These are phyloP conservation scores for Paspalum vaginatum DNA, from an alignment of 176 grass and related monocot genomes.

Conservation along the genomic window DNA sequence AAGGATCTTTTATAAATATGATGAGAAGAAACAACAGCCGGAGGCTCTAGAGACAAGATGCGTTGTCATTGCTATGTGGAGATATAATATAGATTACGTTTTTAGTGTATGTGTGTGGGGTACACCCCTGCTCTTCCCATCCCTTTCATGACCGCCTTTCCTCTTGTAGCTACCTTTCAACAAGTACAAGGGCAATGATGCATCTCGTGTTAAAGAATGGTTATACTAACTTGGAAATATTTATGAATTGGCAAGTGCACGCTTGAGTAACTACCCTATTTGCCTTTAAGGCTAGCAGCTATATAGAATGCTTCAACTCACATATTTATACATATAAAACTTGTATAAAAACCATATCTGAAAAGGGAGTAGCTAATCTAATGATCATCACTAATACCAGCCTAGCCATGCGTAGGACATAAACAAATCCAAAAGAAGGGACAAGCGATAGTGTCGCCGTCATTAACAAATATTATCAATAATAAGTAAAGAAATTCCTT, in stretches of 20 bases:
- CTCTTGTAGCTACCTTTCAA: slow-evolving; percentile 22
- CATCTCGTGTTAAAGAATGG: slow-evolving; percentile 39
- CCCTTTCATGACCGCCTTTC: slow-evolving; percentile 51
- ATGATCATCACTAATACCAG: slow-evolving; percentile 29
- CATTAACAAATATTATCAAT: slow-evolving; percentile 21
- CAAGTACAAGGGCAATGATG: slow-evolving; percentile 53
- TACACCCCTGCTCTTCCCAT: not conserved
- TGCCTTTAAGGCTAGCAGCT: slow-evolving; percentile 30
- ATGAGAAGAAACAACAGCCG: not conserved
- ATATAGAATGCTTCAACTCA: slow-evolving; percentile 25
- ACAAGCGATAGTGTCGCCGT: slow-evolving; percentile 30
- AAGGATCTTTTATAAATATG: slow-evolving; percentile 5
- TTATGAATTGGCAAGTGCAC: slow-evolving; percentile 48
- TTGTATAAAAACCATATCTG: slow-evolving; percentile 39
- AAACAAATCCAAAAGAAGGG: slow-evolving; percentile 38
- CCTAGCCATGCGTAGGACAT: slow-evolving; percentile 21
- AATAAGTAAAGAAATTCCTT: not conserved
- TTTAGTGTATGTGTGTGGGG: slow-evolving; percentile 4
- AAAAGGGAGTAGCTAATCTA: slow-evolving; percentile 31
- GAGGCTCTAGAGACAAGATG: slow-evolving; percentile 34
- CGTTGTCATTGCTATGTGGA: slow-evolving; percentile 32
- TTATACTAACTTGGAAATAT: slow-evolving; percentile 45
- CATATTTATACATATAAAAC: slow-evolving; percentile 33
- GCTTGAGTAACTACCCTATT: slow-evolving; percentile 48
- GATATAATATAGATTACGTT: slow-evolving; percentile 25